phyloP scores from a whole-genome alignment of 2,329 filamentous ascomycete genomes.

The Pezicula neosporulosa region DNA sequence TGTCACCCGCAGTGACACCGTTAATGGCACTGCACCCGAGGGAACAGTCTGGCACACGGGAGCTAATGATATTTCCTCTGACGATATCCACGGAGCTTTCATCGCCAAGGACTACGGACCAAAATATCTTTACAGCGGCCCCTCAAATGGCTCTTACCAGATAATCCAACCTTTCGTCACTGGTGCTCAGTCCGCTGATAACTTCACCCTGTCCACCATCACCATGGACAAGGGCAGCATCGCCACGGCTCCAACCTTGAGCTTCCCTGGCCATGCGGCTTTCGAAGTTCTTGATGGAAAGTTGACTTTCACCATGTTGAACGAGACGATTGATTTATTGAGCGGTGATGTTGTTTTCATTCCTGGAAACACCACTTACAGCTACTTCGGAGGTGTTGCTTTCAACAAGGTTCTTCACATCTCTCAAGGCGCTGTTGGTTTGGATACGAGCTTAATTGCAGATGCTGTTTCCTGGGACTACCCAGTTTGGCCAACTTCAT shows the following conservation, averaged over 20 bases:
- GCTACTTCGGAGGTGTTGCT: conserved; percentile 28
- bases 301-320: conserved; percentile 29
- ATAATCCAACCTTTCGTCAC: conserved; percentile 42
- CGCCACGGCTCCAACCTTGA: conserved; percentile 19
- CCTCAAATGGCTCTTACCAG: conserved; percentile 31
- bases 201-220: conserved; percentile 42
- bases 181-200: conserved; percentile 32
- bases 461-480: conserved; percentile 9
- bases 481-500: conserved; percentile 15
- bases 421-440: conserved; percentile 9
- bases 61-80: conserved; percentile 28
- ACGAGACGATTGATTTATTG: conserved; percentile 24
- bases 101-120: conserved; percentile 43
- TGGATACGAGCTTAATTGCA: conserved; percentile 15
- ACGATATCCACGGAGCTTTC: conserved; percentile 34
- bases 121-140: conserved; percentile 36
- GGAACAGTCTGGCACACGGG: conserved; percentile 35
- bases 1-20: conserved; percentile 33
- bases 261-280: conserved; percentile 29
- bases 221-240: conserved; percentile 27
- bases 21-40: conserved; percentile 37
- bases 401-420: conserved; percentile 18
- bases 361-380: conserved; percentile 28
- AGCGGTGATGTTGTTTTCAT: conserved; percentile 37
- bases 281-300: conserved; percentile 36